phyloP scores from a whole-genome alignment of 2,329 filamentous ascomycete genomes.

The Ascocoryne sarcoides region DNA sequence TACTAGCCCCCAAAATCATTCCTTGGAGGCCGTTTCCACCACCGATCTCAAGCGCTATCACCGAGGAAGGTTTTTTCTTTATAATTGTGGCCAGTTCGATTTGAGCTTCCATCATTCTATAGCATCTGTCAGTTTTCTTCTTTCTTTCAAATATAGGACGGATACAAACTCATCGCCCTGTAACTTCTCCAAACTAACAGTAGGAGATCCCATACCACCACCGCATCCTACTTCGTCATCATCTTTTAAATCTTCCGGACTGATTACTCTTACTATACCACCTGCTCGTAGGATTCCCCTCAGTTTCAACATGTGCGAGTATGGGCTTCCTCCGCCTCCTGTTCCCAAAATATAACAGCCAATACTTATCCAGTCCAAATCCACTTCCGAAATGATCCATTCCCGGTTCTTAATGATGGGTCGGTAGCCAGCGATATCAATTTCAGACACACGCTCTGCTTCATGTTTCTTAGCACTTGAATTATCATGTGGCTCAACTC shows the following conservation, averaged over 20 bases:
- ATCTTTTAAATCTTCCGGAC: slow-evolving; percentile 40
- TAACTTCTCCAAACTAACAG: slow-evolving; percentile 52
- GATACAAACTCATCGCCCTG: slow-evolving; percentile 41
- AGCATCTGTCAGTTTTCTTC: neutral
- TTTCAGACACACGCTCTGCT: too few species aligned
- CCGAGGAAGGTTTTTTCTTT: neutral
- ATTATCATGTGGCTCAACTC: neutral
- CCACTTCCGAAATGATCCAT: slow-evolving; percentile 49
- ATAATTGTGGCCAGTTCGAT: neutral
- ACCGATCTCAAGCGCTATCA: slow-evolving; percentile 34
- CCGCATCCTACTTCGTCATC: slow-evolving; percentile 45
- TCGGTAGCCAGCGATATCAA: slow-evolving; percentile 35
- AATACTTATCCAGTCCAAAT: slow-evolving; percentile 44
- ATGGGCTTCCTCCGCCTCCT: slow-evolving; percentile 49
- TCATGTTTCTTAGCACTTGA: neutral
- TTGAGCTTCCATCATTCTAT: neutral
- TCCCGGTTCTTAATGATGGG: slow-evolving; percentile 38
- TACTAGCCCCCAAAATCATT: slow-evolving; percentile 21
- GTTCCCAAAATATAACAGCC: slow-evolving; percentile 53
- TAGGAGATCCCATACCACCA: slow-evolving; percentile 50
- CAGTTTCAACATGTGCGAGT: slow-evolving; percentile 42
- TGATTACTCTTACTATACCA: slow-evolving; percentile 42
- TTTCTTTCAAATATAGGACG: too few species aligned
- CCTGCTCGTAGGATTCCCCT: slow-evolving; percentile 42
- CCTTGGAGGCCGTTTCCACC: slow-evolving; percentile 32